Percentiles rank a stretch among this genome's conserved stretches.
These are phyloP conservation scores for Xylariaceae sp. DNA, from an alignment of 2,329 filamentous ascomycete species.

Conservation along the genomic window DNA sequence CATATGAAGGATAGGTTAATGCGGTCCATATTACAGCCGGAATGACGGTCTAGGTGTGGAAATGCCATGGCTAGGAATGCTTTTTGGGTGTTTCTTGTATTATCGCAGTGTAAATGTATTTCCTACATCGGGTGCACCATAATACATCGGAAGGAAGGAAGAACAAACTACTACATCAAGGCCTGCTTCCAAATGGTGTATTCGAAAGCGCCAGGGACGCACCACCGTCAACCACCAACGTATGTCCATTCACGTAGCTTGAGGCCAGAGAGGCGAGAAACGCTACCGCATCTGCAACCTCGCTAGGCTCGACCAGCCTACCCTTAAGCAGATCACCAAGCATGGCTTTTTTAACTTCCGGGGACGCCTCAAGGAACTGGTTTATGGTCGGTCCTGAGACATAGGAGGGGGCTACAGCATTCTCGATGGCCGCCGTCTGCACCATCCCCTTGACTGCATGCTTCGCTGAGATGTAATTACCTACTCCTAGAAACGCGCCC, in stretches of 20 bases:
- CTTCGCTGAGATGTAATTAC: conserved; percentile 28
- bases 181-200: conserved; percentile 21
- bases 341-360: conserved; percentile 24
- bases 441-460: conserved; percentile 32
- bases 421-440: conserved; percentile 30
- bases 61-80: no score
- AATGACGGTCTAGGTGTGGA: no score
- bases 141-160: no score
- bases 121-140: no score
- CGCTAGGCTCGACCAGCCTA: conserved; percentile 16
- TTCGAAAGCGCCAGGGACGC: conserved; percentile 25
- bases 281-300: conserved; percentile 29
- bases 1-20: no score
- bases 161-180: no score
- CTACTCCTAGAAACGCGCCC: conserved; percentile 24
- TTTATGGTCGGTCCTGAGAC: conserved; percentile 30
- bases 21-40: no score
- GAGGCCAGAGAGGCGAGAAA: conserved; percentile 30
- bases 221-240: conserved; percentile 29
- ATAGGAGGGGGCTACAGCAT: conserved; percentile 29
- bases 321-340: conserved; percentile 29
- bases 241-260: conserved; percentile 32
- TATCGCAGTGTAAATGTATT: no score
- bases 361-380: conserved; percentile 23
- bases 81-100: no score